Evolutionary conservation across 495 filamentous ascomycete genomes (phyloP), one percentile per base, ranked within the genome.

Genomic region (Thermochaetoides thermophila): DNA sequence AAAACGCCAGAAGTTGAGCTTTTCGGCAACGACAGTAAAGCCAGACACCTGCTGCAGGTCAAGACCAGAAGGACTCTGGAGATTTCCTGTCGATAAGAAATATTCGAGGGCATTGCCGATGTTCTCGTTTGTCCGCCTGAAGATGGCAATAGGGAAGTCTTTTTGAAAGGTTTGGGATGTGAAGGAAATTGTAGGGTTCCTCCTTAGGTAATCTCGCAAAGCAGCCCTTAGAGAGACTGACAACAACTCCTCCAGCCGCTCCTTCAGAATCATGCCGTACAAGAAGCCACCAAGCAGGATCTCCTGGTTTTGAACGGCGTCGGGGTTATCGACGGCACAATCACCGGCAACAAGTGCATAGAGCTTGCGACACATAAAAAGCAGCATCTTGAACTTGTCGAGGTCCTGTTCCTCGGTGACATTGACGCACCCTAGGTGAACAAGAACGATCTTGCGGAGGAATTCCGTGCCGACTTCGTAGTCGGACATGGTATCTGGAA

Each of bases 1-100:
- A 61, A 97, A 97, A 43, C 89, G 81, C 48, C 91, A 78, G 63
- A 96, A 97, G 65, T 97, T 97, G 49, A 96, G 85, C 67, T 96
- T 96, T 57, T 97, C 89, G 3, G 89, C 89, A 35, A 95, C 87
- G 23, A 97, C 81, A 0, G 81, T 91, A 58, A 89, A 97, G 37
- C 89, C 89, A 17, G 89, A 91, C 1, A 76, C 71, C 51, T 97
- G 89, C 43, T 95, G 87, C 40, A 95, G 55, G 69, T 96, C 89
- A 28, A 97, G 67, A 45, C 89, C 89, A 20, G 80, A 86, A 5
- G 81, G 78, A 60, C 82, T 92, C 43, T 79, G 69, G 18, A 97
- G 64, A 49, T 97, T 97, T 43, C 89, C 89, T 1, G 89, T 97
- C 0, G 89, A 91, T 25, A 97, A 59, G 60, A 97, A 97, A 52